Conservation (phyloP, 495 filamentous ascomycete genomes). For the Usnea hakonensis region DNA sequence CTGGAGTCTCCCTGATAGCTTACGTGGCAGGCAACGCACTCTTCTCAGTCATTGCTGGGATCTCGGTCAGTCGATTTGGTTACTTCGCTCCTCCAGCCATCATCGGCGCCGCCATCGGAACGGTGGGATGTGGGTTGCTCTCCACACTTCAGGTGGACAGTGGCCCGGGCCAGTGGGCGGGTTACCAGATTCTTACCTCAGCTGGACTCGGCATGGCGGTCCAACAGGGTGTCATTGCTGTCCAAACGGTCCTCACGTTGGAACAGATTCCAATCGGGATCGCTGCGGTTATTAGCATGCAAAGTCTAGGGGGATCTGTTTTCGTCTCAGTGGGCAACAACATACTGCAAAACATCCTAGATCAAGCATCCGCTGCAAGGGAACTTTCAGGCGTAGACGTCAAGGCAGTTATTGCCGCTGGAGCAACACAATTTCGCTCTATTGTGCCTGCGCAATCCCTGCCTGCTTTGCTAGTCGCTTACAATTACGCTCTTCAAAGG, state of each 20-base stretch:
- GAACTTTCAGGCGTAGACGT: constrained; percentile 42
- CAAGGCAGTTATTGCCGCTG: constrained; percentile 40
- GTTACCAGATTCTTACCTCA: constrained; percentile 47
- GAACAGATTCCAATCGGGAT: constrained; percentile 34
- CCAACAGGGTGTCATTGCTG: constrained; percentile 31
- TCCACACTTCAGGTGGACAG: constrained; percentile 49
- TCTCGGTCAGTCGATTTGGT: constrained; percentile 46
- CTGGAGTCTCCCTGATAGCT: constrained; percentile 33
- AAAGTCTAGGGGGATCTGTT: constrained; percentile 53
- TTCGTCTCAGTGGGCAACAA: constrained; percentile 60
- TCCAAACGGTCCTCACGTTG: constrained; percentile 33
- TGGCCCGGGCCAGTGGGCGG: constrained; percentile 49
- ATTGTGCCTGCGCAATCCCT: constrained; percentile 37
- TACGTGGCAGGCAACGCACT: constrained; percentile 40
- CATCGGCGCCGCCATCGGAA: constrained; percentile 42
- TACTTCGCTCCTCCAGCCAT: constrained; percentile 60
- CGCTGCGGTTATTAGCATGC: constrained; percentile 48
- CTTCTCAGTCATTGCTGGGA: constrained; percentile 41
- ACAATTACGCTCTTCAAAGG: constrained; percentile 51
- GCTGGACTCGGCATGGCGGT: constrained; percentile 34
- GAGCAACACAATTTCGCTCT: constrained; percentile 50
- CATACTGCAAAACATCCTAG: constrained; percentile 55
- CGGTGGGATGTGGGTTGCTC: constrained; percentile 55
- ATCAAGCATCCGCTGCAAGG: constrained; percentile 37
- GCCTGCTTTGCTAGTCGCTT: constrained; percentile 46